Base-by-base conservation (phyloP, 2,329 filamentous ascomycete species). In the Pleurostoma richardsiae region DNA sequence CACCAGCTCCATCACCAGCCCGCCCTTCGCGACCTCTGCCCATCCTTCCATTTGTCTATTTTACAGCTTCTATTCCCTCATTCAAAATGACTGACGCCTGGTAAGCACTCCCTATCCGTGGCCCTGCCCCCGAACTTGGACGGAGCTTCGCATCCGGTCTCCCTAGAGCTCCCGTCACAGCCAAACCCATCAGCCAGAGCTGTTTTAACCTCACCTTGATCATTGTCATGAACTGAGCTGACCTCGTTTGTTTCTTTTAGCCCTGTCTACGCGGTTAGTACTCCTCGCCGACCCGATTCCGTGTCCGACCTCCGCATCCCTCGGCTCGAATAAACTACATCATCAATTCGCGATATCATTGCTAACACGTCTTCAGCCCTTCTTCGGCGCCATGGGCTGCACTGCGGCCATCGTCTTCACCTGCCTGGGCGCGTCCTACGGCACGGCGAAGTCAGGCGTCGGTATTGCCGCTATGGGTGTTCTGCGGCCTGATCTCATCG, bases 231-330 rank as follows among this genome's bases (percentile, higher is more conserved):
- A 58, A 62, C 50, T 30, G 53, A 19, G 19, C 19, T 19, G 19
- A 19, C 19, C 19, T 19, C 19, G 19, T 41, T 48, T 42, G 50
- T 50, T 52, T 55, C 49, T 43, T 66, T 54, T 62, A 99, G 92
- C 79, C 92, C 92, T 76, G 92, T 95, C 66, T 99, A 97, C 79
- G 90, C 94, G 82, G 94, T 97, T 83, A 90, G 92, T 96, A 64
- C 55, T 52, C 55, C 59, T 46, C 19, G 19, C 50, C 52, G 50
- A 55, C 48, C 38, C 36, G 46, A 42, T 19, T 19, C 19, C 19
- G 19, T 19, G 19, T 19, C 19, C 19, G 19, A 19, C 19, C 19
- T 19, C 19, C 19, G 19, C 19, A 19, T 19, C 19, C 19, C 19
- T 27, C 33, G 39, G 50, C 50, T 42, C 46, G n/a, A 8, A 29